Base-by-base conservation (phyloP, 768 basidiomycete genomes). In the Termitomyces sp. region DNA sequence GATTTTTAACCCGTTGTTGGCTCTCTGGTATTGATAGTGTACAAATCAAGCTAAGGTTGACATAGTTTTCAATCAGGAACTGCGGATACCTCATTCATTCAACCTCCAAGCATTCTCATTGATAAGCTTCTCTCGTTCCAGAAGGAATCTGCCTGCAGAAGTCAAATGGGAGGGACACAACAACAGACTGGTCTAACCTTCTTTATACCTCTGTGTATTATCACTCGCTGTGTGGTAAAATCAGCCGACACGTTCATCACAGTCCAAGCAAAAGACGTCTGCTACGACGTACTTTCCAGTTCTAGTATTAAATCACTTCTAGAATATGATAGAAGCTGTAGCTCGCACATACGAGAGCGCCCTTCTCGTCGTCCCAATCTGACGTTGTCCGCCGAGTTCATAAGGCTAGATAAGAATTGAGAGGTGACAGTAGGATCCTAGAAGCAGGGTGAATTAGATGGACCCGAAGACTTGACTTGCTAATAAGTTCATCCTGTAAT, bases 21-120 rank as follows among this genome's bases (percentile, higher is more conserved):
- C 35, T 24, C 3, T 2, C 15, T 38, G 48, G 34, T 38, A 48
- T 15, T 48, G 21, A 24, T 34, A 37, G 12, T 38, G 14, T 21
- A 34, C 32, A 21, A 47, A 9, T 32, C n/a, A 40, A 22, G 42
- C 35, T 17, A 17, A 37, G 42, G 5, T 43, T 22, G 42, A 22
- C 19, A 32, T 14, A 10, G 8, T 14, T 9, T 21, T 22, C 30
- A 32, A 21, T 21, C 24, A 24, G 17, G 14, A 2, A 8, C 10
- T 11, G 17, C 48, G 6, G 14, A 17, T n/a, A 26, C 32, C 32
- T 60, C 56, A 68, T 14, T 76, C 71, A 62, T 87, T 83, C 55
- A 90, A 64, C 41, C 68, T 79, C 90, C 90, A 93, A 24, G 80
- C 79, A 63, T 93, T 93, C 66, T 92, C 88, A 64, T 92, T 93